phyloP scores from a whole-genome alignment of 805 yeast genomes.

The Metschnikowia matae region DNA sequence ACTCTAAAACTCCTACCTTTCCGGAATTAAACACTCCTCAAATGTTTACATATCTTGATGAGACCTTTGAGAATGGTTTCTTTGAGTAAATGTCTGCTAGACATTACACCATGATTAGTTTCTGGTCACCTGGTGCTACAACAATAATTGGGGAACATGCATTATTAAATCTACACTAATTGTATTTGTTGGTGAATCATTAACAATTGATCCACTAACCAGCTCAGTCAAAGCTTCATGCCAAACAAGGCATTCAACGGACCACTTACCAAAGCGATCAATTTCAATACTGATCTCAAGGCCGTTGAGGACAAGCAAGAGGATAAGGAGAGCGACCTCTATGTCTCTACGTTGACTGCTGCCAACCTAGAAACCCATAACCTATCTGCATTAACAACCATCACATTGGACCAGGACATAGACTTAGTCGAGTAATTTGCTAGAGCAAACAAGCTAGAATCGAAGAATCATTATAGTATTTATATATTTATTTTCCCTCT shows the following conservation, averaged over 20 bases:
- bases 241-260: constrained; percentile 3
- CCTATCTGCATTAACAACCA: constrained; percentile 9
- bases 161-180: no score
- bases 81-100: no score
- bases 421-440: constrained; percentile 14
- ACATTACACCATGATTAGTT: no score
- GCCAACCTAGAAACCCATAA: constrained; percentile 18
- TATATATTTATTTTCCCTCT: constrained; percentile 2
- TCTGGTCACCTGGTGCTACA: no score
- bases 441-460: not conserved
- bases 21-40: no score
- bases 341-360: constrained; percentile 13
- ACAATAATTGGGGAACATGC: no score
- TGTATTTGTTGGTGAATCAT: no score
- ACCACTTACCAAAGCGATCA: not conserved
- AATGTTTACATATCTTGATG: no score
- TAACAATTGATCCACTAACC: no score
- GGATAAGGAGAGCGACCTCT: constrained; percentile 7
- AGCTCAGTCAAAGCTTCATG: constrained; percentile 6
- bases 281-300: not conserved
- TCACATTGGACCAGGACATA: constrained; percentile 2
- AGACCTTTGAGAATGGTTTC: no score
- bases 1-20: no score
- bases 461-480: not conserved
- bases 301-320: constrained; percentile 8